These are phyloP conservation scores for Aspergillus egyptiacus DNA, from an alignment of 495 filamentous ascomycete species.

Conservation along the genomic window DNA sequence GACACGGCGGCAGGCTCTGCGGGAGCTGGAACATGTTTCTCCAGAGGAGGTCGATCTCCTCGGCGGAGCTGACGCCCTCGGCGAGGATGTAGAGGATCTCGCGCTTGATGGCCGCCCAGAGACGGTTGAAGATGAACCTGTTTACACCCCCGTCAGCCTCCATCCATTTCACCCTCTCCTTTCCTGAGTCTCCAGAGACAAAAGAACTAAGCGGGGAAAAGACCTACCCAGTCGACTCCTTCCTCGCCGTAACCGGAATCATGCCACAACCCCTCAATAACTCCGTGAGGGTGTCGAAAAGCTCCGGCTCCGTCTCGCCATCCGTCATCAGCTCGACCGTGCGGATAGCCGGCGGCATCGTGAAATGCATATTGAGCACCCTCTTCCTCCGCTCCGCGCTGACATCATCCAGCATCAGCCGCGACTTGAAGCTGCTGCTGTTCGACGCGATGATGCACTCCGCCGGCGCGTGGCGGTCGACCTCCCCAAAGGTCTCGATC, in stretches of 20 bases:
- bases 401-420: slow-evolving; percentile 27
- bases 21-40: slow-evolving; percentile 26
- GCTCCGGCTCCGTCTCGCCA: slow-evolving; percentile 38
- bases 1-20: slow-evolving; percentile 22
- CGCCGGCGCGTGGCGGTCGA: slow-evolving; percentile 35
- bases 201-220: slow-evolving; percentile 1
- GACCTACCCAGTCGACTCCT: slow-evolving; percentile 46
- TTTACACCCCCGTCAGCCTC: no score
- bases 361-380: slow-evolving; percentile 47
- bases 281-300: slow-evolving; percentile 39
- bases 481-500: slow-evolving; percentile 40
- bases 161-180: no score
- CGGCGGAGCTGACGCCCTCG: slow-evolving; percentile 42
- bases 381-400: slow-evolving; percentile 8
- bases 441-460: slow-evolving; percentile 51
- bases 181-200: background rate
- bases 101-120: slow-evolving; percentile 54
- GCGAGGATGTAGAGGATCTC: slow-evolving; percentile 45
- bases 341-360: slow-evolving; percentile 44
- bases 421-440: slow-evolving; percentile 42
- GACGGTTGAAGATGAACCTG: slow-evolving; percentile 50
- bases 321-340: slow-evolving; percentile 53
- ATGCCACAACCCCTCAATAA: slow-evolving; percentile 38
- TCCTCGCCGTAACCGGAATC: slow-evolving; percentile 28
- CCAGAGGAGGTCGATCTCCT: slow-evolving; percentile 43